Evolutionary conservation across 2,329 filamentous ascomycete genomes (phyloP).

Genomic region (Colletotrichum euphorbiae): DNA sequence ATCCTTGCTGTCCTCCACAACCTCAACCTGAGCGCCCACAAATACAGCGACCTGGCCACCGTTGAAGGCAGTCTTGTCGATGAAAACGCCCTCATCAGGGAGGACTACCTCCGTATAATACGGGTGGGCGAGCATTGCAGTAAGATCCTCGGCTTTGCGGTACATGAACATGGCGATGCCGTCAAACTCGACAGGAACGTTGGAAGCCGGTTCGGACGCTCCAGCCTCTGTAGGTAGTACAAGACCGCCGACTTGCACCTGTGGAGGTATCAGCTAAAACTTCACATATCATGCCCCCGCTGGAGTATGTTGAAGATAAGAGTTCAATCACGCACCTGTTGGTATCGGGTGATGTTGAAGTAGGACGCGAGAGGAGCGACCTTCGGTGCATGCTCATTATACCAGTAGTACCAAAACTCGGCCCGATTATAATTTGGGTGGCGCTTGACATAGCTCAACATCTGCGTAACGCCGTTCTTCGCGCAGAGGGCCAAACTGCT

Average conservation of each 20-base stretch:
- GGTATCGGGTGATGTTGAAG: slow-evolving; percentile 46
- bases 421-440: slow-evolving; percentile 43
- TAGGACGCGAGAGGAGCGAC: slow-evolving; percentile 45
- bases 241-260: slow-evolving; percentile 45
- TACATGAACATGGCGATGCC: slow-evolving; percentile 49
- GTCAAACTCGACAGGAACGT: slow-evolving; percentile 44
- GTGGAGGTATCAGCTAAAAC: not conserved
- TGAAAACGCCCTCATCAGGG: slow-evolving; percentile 47
- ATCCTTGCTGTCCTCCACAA: slow-evolving; percentile 42
- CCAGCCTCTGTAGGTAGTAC: slow-evolving; percentile 44
- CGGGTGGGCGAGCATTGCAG: slow-evolving; percentile 45
- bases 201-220: slow-evolving; percentile 38
- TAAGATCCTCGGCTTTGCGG: slow-evolving; percentile 41
- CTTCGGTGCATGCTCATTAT: slow-evolving; percentile 47
- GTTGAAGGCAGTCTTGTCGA: slow-evolving; percentile 46
- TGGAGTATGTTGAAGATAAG: not conserved
- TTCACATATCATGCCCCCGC: not conserved
- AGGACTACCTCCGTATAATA: slow-evolving; percentile 47
- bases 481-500: slow-evolving; percentile 47
- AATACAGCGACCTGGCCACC: slow-evolving; percentile 46
- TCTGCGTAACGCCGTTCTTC: slow-evolving; percentile 46
- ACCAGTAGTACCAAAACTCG: slow-evolving; percentile 48
- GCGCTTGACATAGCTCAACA: slow-evolving; percentile 48
- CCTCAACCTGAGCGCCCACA: slow-evolving; percentile 44
- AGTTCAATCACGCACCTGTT: slow-evolving; percentile 43